Base-by-base conservation (phyloP, 192 early-diverging fungal species). In the Backusella luteola region DNA sequence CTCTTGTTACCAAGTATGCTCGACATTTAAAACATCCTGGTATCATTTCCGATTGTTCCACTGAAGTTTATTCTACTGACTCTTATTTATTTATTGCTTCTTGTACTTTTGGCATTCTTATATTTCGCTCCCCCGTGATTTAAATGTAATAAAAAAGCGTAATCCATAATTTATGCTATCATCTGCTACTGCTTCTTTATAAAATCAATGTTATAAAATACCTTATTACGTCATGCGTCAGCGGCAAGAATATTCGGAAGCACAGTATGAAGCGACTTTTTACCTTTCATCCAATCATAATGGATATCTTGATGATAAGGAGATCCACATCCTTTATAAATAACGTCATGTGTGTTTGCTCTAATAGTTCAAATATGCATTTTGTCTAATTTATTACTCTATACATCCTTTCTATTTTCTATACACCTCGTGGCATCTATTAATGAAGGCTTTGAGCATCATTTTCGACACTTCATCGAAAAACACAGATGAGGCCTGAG, bases 401-500 rank as follows among this genome's bases (percentile, higher is more conserved):
- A 53, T 53, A 32, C 32, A 53, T 53, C 4, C 15, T 21, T 38
- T 26, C n/a, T 53, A 78, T 70, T 36, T 67, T 8, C 87, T 84
- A 75, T 93, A 93, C 2, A 91, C 76, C 1, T 79, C 26, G 4
- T 72, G 14, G 68, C 90, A 89, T 29, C 90, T 80, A 34, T 84
- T 73, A 34, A 89, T 87, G 83, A 96, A 96, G 7, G 93, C 91
- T 23, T 76, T 52, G n/a, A 94, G 78, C 91, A 94, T 94, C 59
- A 86, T 78, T 59, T 88, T 88, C 63, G 89, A 90, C 36, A 95
- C 91, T 63, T 92, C 85, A 49, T 94, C 89, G 77, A 96, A 94
- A 78, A 95, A 96, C 29, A 94, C 73, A 21, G 86, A 87, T 9
- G 96, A 90, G 11, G 92, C 85, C 63, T 94, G 94, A 1, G 93